phyloP scores from a whole-genome alignment of 306 rosid species.

The Abrus pulchellus region DNA sequence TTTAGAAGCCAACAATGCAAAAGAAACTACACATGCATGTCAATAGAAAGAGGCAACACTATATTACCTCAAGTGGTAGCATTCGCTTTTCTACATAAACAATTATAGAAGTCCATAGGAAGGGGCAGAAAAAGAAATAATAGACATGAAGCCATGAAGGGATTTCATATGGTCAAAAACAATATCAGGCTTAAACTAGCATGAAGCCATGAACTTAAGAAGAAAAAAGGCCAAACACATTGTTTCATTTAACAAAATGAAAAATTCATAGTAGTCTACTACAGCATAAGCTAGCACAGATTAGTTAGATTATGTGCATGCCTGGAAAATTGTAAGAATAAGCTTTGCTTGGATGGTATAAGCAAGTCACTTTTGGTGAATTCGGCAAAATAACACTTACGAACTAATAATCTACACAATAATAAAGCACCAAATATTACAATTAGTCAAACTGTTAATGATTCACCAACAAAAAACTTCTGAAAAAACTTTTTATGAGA shows the following conservation, averaged over 20 bases:
- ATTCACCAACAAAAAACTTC: background rate
- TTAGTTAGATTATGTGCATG: background rate
- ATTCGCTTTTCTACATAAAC: constrained; percentile 16
- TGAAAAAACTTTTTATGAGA: constrained; percentile 5
- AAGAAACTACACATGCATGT: constrained; percentile 41
- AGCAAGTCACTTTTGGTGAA: constrained; percentile 5
- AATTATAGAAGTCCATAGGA: constrained; percentile 22
- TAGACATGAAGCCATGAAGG: background rate
- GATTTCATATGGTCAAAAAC: constrained; percentile 32
- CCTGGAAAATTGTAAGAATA: background rate
- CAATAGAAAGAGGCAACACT: constrained; percentile 1
- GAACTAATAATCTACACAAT: constrained; percentile 5
- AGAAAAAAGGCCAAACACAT: background rate
- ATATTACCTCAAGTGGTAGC: constrained; percentile 8
- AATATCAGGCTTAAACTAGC: constrained; percentile 37
- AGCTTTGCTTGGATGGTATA: constrained; percentile 23
- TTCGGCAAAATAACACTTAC: constrained; percentile 21
- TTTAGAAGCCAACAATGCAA: constrained; percentile 26
- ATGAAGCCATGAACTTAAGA: constrained; percentile 34
- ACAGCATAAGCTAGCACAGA: constrained; percentile 16
- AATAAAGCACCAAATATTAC: constrained; percentile 7
- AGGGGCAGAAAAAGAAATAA: background rate
- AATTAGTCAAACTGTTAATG: background rate
- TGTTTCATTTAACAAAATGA: constrained; percentile 26
- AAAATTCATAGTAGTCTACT: constrained; percentile 2